These are phyloP conservation scores for Chaetomium olivaceum DNA, from an alignment of 2,329 filamentous ascomycete species.

Conservation along the genomic window DNA sequence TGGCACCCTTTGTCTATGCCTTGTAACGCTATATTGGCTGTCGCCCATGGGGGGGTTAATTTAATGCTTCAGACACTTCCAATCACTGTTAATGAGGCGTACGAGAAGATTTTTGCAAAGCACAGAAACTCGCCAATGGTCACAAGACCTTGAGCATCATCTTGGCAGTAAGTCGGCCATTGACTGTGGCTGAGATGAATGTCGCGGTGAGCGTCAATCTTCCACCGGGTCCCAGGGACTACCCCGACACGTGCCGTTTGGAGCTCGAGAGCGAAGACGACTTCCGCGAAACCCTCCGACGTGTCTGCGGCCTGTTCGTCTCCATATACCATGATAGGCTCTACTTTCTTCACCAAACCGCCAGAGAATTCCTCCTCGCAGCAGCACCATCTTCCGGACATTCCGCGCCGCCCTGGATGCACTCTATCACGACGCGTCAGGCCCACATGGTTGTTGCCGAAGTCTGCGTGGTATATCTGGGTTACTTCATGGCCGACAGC, in stretches of 20 bases:
- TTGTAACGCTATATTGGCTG: too few species aligned
- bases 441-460: not conserved
- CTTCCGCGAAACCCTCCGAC: constrained; percentile 26
- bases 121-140: not conserved
- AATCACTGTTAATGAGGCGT: constrained; percentile 34
- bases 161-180: constrained; percentile 23
- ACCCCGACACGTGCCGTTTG: not conserved
- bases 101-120: constrained; percentile 36
- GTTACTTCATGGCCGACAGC: not conserved
- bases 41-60: not conserved
- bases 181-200: constrained; percentile 28
- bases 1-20: constrained; percentile 42
- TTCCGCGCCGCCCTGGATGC: not conserved
- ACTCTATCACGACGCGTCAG: not conserved
- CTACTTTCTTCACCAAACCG: constrained; percentile 38
- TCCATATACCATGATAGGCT: constrained; percentile 27
- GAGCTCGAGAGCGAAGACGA: constrained; percentile 15
- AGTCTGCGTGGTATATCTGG: not conserved
- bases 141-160: constrained; percentile 22
- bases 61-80: constrained; percentile 31
- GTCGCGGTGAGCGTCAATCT: constrained; percentile 14
- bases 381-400: not conserved
- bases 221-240: too few species aligned
- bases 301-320: constrained; percentile 36
- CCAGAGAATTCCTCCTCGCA: constrained; percentile 37